Evolutionary conservation across 768 basidiomycete species (phyloP).

Genomic region (Termitomyces sp.): DNA sequence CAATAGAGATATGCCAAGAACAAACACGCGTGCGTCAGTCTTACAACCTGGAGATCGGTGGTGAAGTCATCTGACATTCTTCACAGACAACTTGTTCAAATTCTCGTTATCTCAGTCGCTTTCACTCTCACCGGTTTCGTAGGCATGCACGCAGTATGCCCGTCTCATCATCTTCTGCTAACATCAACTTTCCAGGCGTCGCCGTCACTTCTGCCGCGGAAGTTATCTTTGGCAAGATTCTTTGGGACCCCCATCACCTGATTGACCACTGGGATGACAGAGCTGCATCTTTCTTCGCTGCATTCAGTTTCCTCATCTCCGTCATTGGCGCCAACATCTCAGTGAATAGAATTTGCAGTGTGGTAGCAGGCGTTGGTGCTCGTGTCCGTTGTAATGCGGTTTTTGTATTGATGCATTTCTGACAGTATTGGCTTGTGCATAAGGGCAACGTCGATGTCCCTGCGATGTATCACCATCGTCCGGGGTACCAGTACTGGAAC

Average conservation of each 20-base stretch:
- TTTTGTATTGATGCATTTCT: too few species aligned
- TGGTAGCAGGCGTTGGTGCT: constrained; percentile 41
- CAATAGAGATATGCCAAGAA: constrained; percentile 68
- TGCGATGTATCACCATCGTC: constrained; percentile 77
- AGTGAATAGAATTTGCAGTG: constrained; percentile 55
- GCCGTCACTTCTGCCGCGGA: constrained; percentile 77
- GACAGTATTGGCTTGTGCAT: constrained; percentile 78
- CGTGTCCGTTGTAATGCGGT: too few species aligned
- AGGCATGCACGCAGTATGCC: constrained; percentile 24
- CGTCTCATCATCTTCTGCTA: background rate
- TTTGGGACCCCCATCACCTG: constrained; percentile 75
- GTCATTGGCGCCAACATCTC: constrained; percentile 74
- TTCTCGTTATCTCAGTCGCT: constrained; percentile 69
- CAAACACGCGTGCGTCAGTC: constrained; percentile 50
- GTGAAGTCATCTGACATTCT: background rate
- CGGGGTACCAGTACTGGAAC: constrained; percentile 72
- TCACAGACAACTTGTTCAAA: constrained; percentile 66
- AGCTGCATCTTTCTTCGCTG: constrained; percentile 80
- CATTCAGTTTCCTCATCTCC: constrained; percentile 70
- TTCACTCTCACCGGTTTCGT: constrained; percentile 78
- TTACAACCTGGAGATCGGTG: background rate
- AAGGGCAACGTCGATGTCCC: constrained; percentile 72
- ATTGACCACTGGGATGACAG: constrained; percentile 85
- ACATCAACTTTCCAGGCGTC: constrained; percentile 39
- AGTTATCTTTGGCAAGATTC: constrained; percentile 57